These are phyloP conservation scores for Aspergillus ostianus DNA, from an alignment of 495 filamentous ascomycete species.

Conservation along the genomic window DNA sequence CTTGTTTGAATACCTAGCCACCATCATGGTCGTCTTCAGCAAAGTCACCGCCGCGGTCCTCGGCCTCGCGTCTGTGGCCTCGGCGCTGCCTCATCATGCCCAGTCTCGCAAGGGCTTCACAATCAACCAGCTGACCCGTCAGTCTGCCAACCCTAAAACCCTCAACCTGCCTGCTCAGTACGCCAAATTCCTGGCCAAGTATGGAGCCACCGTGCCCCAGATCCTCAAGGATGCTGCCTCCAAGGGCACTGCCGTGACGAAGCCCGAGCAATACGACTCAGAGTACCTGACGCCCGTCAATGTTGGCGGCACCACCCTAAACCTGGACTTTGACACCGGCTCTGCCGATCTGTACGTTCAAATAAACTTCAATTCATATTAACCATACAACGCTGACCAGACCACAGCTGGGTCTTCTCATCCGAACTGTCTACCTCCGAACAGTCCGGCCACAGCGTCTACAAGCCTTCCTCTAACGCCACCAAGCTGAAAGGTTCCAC, in stretches of 20 bases:
- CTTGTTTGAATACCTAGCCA: background rate
- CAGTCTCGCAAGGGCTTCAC: conserved; percentile 37
- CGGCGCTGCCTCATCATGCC: conserved; percentile 32
- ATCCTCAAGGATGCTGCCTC: conserved; percentile 44
- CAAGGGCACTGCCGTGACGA: conserved; percentile 49
- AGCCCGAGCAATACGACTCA: conserved; percentile 55
- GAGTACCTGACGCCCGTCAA: conserved; percentile 68
- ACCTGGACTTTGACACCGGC: conserved; percentile 74
- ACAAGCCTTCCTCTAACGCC: conserved; percentile 53
- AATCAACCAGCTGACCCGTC: conserved; percentile 35
- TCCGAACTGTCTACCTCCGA: conserved; percentile 42
- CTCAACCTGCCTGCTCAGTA: conserved; percentile 43
- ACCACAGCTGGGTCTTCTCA: conserved; percentile 54
- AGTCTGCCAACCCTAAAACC: conserved; percentile 19
- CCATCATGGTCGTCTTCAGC: conserved; percentile 45
- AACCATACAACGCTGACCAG: conserved; percentile 9
- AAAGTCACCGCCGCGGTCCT: conserved; percentile 32
- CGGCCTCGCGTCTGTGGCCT: conserved; percentile 31
- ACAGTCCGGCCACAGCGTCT: conserved; percentile 59
- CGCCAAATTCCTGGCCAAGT: conserved; percentile 44
- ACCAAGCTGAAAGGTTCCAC: conserved; percentile 50
- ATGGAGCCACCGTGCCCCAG: conserved; percentile 38
- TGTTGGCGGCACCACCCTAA: conserved; percentile 60
- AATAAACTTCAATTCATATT: background rate
- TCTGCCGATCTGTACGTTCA: conserved; percentile 67